Evolutionary conservation across 352 stramenopile species (phyloP).

Genomic region (Phytophthora cryptogea): DNA sequence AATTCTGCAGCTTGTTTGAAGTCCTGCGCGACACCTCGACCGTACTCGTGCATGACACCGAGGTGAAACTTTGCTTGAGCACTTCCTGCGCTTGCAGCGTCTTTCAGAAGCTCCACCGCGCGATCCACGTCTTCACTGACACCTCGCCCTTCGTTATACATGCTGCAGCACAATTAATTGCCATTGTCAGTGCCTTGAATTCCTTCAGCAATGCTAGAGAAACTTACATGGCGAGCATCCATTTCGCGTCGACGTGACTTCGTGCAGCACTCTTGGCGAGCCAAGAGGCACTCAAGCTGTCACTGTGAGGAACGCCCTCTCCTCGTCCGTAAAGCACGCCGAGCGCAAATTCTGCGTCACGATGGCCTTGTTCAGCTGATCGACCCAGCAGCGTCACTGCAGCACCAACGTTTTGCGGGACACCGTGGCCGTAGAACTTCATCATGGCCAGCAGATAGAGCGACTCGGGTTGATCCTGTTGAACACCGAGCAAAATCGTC

Average conservation of each 20-base stretch:
- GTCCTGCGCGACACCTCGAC: conserved; percentile 40
- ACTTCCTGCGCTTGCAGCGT: conserved; percentile 29
- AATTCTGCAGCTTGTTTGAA: conserved; percentile 40
- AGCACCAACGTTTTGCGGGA: conserved; percentile 30
- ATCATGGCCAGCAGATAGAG: conserved; percentile 59
- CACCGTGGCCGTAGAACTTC: conserved; percentile 56
- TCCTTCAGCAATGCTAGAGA: neutral
- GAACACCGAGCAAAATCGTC: conserved; percentile 39
- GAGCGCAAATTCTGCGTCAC: conserved; percentile 53
- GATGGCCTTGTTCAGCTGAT: conserved; percentile 35
- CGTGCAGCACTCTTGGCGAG: conserved; percentile 41
- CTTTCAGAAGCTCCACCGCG: conserved; percentile 38
- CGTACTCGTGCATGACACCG: conserved; percentile 61
- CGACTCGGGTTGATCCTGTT: conserved; percentile 43
- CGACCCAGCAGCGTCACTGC: conserved; percentile 36
- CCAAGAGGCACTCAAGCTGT: conserved; percentile 42
- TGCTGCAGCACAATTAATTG: conserved; percentile 16
- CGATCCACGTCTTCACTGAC: conserved; percentile 34
- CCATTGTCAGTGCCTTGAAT: neutral
- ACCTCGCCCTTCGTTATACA: conserved; percentile 50
- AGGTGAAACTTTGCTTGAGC: conserved; percentile 43
- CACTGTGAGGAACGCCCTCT: conserved; percentile 33
- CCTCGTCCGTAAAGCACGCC: conserved; percentile 45
- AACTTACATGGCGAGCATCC: conserved; percentile 56
- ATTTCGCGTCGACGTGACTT: conserved; percentile 51